Evolutionary conservation across 768 basidiomycete genomes (phyloP).

Genomic region (Suillus luteus): DNA sequence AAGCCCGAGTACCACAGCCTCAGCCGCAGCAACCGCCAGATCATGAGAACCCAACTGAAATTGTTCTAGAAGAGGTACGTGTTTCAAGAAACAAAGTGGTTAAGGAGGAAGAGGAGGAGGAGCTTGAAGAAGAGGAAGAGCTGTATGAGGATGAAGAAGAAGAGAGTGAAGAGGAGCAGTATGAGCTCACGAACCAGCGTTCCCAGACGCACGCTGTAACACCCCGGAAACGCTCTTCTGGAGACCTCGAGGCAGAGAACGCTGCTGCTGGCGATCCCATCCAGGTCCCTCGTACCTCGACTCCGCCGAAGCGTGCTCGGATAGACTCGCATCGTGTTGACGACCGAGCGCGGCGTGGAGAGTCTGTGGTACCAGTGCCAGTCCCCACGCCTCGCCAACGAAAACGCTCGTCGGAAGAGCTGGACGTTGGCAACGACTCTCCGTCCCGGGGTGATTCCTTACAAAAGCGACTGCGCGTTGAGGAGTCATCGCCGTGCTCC

Average conservation of each 20-base stretch:
- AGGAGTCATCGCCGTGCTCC: slow-evolving; percentile 13
- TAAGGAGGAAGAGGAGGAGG: slow-evolving; percentile 26
- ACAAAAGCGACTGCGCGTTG: slow-evolving; percentile 34
- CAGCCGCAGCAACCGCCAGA: slow-evolving; percentile 21
- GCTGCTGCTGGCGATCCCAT: background rate
- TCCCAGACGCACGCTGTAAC: slow-evolving; percentile 18
- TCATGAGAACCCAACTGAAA: slow-evolving; percentile 21
- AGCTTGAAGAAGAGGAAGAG: slow-evolving; percentile 28
- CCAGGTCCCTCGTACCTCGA: slow-evolving; percentile 23
- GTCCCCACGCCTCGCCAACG: slow-evolving; percentile 31
- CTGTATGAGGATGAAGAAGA: slow-evolving; percentile 36
- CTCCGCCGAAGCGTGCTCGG: slow-evolving; percentile 46
- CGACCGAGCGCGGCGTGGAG: slow-evolving; percentile 7
- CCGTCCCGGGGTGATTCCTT: slow-evolving; percentile 16
- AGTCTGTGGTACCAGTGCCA: background rate
- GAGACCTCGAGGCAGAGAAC: slow-evolving; percentile 37
- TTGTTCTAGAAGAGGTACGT: slow-evolving; percentile 29
- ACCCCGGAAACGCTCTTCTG: slow-evolving; percentile 39
- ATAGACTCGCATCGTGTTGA: slow-evolving; percentile 17
- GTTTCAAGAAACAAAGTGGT: slow-evolving; percentile 17
- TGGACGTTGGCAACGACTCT: slow-evolving; percentile 31
- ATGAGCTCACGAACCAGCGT: slow-evolving; percentile 12
- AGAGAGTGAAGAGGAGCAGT: slow-evolving; percentile 27
- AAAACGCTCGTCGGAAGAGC: slow-evolving; percentile 55
- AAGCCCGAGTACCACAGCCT: slow-evolving; percentile 19